These are phyloP conservation scores for Saturnispora ahearnii DNA, from an alignment of 805 yeast genomes.

Conservation along the genomic window DNA sequence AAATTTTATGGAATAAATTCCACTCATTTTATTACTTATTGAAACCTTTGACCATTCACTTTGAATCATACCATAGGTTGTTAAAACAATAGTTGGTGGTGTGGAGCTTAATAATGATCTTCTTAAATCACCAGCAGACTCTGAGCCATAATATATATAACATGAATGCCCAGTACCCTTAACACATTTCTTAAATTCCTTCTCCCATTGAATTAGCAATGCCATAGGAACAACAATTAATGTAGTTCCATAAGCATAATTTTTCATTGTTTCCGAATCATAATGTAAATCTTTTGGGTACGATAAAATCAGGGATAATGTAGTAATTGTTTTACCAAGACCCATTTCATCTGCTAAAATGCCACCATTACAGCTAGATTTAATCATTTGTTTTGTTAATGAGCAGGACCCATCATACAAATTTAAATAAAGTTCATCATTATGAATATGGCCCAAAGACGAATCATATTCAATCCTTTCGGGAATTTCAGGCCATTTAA, in stretches of 20 bases:
- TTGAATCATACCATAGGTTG: constrained; percentile 82
- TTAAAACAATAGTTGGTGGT: constrained; percentile 64
- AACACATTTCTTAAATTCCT: constrained; percentile 59
- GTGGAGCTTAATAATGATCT: constrained; percentile 32
- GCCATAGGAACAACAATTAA: constrained; percentile 87
- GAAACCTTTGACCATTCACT: constrained; percentile 55
- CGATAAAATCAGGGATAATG: constrained; percentile 62
- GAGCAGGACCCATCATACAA: constrained; percentile 75
- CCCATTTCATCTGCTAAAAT: constrained; percentile 97
- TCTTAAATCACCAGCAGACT: constrained; percentile 41
- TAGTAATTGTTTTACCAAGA: constrained; percentile 83
- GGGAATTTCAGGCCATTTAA: constrained; percentile 53
- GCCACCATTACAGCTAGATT: constrained; percentile 64
- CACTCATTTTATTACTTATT: constrained; percentile 28
- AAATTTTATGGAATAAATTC: constrained; percentile 64
- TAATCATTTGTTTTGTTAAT: constrained; percentile 53
- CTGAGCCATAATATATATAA: constrained; percentile 70
- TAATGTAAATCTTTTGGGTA: constrained; percentile 42
- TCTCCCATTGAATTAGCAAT: constrained; percentile 82
- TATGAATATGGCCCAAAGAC: neutral
- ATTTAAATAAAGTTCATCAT: constrained; percentile 55
- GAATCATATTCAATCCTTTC: constrained; percentile 6
- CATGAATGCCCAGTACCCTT: constrained; percentile 32
- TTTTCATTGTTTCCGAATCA: constrained; percentile 15
- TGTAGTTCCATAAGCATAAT: constrained; percentile 64